Evolutionary conservation across 805 yeast genomes (phyloP).

Genomic region (Saccharomycopsis fodiens): DNA sequence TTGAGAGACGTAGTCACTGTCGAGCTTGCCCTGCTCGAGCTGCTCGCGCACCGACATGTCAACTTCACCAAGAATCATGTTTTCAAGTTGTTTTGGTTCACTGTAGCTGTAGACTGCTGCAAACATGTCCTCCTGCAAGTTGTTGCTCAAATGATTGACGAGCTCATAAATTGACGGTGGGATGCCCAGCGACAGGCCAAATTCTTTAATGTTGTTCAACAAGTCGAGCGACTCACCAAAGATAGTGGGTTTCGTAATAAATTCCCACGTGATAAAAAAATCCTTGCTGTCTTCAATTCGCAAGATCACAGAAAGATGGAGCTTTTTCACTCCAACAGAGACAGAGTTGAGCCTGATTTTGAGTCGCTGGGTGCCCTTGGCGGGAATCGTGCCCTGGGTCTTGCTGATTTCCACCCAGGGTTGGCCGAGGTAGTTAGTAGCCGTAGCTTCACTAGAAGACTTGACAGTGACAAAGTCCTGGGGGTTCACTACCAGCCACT

Average conservation of each 20-base stretch:
- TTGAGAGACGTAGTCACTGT: slow-evolving; percentile 15
- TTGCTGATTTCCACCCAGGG: slow-evolving; percentile 21
- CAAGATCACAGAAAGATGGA: slow-evolving; percentile 24
- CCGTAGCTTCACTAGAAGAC: slow-evolving; percentile 21
- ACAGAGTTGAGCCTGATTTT: slow-evolving; percentile 23
- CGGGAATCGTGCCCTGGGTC: slow-evolving; percentile 27
- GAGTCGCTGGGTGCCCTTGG: slow-evolving; percentile 23
- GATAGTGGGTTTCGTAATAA: slow-evolving; percentile 23
- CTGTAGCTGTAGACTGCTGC: slow-evolving; percentile 19
- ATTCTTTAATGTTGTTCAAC: slow-evolving; percentile 20
- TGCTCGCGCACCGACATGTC: slow-evolving; percentile 19
- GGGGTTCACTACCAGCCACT: slow-evolving; percentile 32
- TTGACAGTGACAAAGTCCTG: slow-evolving; percentile 18
- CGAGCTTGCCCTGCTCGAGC: slow-evolving; percentile 17
- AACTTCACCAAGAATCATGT: slow-evolving; percentile 11
- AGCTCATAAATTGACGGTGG: slow-evolving; percentile 28
- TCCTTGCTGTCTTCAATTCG: slow-evolving; percentile 28
- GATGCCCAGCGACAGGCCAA: slow-evolving; percentile 25
- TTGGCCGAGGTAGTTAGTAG: slow-evolving; percentile 18
- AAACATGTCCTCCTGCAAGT: slow-evolving; percentile 25
- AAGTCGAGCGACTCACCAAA: slow-evolving; percentile 29
- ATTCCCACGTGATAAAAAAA: slow-evolving; percentile 26
- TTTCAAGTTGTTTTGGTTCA: slow-evolving; percentile 2
- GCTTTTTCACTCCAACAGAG: slow-evolving; percentile 24
- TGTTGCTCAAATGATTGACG: slow-evolving; percentile 26